Percentiles rank a stretch among this genome's conserved stretches.
These are phyloP conservation scores for Apophysomyces elegans DNA, from an alignment of 371 early-diverging fungal genomes.

Conservation along the genomic window DNA sequence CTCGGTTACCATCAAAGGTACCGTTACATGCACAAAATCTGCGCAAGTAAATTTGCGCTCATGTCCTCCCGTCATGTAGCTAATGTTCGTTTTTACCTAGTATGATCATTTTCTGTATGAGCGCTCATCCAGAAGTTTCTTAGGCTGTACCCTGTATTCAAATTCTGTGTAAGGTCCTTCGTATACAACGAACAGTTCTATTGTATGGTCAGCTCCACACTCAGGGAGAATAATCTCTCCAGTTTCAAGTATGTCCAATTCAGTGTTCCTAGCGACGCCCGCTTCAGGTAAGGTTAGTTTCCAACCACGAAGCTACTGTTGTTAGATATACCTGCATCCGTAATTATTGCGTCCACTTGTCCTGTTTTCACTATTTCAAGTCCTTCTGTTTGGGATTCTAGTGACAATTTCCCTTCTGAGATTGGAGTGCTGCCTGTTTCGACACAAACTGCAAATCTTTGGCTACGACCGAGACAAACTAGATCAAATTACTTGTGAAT, in stretches of 20 bases:
- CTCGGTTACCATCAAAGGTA: constrained; percentile 60
- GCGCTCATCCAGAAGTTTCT: background rate
- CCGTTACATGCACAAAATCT: constrained; percentile 56
- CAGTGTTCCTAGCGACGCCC: constrained; percentile 17
- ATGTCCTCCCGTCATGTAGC: constrained; percentile 52
- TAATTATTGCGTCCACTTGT: constrained; percentile 16
- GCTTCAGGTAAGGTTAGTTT: constrained; percentile 9
- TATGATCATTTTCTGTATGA: background rate
- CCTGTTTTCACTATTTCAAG: constrained; percentile 35
- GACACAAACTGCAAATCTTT: constrained; percentile 45
- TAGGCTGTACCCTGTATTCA: constrained; percentile 57
- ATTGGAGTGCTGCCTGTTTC: constrained; percentile 27
- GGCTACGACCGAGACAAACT: constrained; percentile 51
- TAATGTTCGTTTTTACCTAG: constrained; percentile 56
- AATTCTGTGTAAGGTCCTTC: constrained; percentile 52
- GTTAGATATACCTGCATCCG: constrained; percentile 4
- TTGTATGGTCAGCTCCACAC: constrained; percentile 47
- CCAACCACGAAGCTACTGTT: background rate
- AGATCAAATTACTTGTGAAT: background rate
- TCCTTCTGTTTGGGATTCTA: constrained; percentile 52
- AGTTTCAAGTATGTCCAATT: constrained; percentile 51
- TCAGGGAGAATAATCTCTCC: constrained; percentile 60
- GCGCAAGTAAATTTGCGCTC: constrained; percentile 55
- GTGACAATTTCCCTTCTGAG: constrained; percentile 23
- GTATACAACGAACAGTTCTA: constrained; percentile 60